Evolutionary conservation across 2,329 filamentous ascomycete genomes (phyloP).

Genomic region (Neofusicoccum ribis): DNA sequence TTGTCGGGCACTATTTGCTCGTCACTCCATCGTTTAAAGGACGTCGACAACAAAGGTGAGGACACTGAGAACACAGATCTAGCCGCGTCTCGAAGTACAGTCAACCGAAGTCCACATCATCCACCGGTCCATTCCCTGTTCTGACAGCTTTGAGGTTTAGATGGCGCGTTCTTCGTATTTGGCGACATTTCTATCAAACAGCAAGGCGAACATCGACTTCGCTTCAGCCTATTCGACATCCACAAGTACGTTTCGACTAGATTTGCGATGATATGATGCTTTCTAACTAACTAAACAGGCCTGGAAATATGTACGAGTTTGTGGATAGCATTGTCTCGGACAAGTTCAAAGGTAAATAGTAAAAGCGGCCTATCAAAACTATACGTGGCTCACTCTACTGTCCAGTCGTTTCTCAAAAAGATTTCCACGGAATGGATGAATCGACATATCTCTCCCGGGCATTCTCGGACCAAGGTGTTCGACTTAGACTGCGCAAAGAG

Average conservation of each 20-base stretch:
- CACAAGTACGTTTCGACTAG: conserved; percentile 48
- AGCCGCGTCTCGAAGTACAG: too few species aligned
- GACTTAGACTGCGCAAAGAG: conserved; percentile 80
- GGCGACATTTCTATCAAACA: conserved; percentile 79
- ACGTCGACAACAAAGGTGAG: conserved; percentile 65
- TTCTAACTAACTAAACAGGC: not conserved
- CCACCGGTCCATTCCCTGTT: not conserved
- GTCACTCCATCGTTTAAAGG: conserved; percentile 79
- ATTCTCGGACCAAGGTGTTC: conserved; percentile 85
- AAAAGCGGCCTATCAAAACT: conserved; percentile 3
- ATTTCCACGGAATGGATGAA: conserved; percentile 76
- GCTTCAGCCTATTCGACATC: conserved; percentile 78
- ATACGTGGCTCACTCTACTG: conserved; percentile 19
- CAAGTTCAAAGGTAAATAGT: conserved; percentile 65
- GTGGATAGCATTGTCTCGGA: conserved; percentile 60
- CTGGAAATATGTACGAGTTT: conserved; percentile 35
- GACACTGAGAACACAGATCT: too few species aligned
- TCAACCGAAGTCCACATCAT: too few species aligned
- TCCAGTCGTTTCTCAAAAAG: conserved; percentile 57
- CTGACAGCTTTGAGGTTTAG: conserved; percentile 36
- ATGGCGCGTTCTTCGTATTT: conserved; percentile 89
- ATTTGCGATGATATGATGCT: not conserved
- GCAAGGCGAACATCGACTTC: conserved; percentile 70
- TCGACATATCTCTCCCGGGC: conserved; percentile 79
- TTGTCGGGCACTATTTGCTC: conserved; percentile 75